Percentiles rank a stretch among this genome's conserved stretches.
These are phyloP conservation scores for Aspergillus incahuasiensis DNA, from an alignment of 495 filamentous ascomycete genomes.

Conservation along the genomic window DNA sequence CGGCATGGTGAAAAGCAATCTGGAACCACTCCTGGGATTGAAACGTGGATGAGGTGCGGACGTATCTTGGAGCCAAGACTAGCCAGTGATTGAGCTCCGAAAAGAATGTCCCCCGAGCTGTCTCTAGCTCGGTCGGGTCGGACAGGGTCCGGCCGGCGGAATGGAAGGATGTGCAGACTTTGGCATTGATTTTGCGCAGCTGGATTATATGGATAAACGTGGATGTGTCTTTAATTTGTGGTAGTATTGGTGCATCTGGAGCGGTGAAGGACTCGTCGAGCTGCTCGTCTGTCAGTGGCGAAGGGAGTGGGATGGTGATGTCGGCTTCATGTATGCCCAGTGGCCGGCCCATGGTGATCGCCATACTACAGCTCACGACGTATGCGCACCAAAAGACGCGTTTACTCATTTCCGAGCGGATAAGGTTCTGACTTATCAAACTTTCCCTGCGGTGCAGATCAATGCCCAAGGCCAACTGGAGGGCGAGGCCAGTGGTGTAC, in stretches of 20 bases:
- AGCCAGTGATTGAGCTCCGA: conserved; percentile 10
- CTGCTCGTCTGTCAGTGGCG: background rate
- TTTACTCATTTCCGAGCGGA: conserved; percentile 5
- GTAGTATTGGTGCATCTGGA: background rate
- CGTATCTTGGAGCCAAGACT: conserved; percentile 7
- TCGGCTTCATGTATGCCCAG: conserved; percentile 8
- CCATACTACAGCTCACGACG: conserved; percentile 11
- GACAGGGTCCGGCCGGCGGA: background rate
- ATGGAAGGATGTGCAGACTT: conserved; percentile 6
- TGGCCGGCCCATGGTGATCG: conserved; percentile 12
- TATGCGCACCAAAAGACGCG: conserved; percentile 11
- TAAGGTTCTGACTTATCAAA: background rate
- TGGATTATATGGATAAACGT: conserved; percentile 15
- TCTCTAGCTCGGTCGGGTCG: background rate
- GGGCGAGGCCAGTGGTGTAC: conserved; percentile 9
- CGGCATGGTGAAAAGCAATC: conserved; percentile 12
- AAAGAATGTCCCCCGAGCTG: background rate
- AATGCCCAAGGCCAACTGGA: conserved; percentile 7
- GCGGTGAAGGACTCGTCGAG: too few species aligned
- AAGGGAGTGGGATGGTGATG: conserved; percentile 4
- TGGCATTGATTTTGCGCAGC: conserved; percentile 8
- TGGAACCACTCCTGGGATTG: conserved; percentile 13
- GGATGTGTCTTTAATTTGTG: conserved; percentile 3
- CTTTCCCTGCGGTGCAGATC: conserved; percentile 13
- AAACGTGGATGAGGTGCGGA: conserved; percentile 3